A percentile compares a stretch with the other conserved stretches of the same genome.
Evolutionary conservation across 306 rosid species (phyloP).

Genomic region (Comarum palustre): DNA sequence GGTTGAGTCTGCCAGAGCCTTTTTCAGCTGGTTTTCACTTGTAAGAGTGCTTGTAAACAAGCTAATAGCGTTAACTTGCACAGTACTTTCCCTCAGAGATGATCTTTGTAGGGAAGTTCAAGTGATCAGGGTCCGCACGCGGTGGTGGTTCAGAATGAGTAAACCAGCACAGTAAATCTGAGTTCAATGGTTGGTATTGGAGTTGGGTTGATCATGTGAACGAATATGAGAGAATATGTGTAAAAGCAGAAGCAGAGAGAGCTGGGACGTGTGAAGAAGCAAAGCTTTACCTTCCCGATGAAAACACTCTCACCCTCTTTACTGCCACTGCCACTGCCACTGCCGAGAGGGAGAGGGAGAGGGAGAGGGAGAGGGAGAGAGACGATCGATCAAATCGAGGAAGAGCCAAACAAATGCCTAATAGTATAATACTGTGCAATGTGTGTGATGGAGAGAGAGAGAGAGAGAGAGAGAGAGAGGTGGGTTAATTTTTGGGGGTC

Average conservation of each 20-base stretch:
- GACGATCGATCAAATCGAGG: slow-evolving; percentile 86
- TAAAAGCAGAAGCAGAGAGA: slow-evolving; percentile 11
- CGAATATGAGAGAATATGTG: neutral
- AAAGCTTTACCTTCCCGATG: slow-evolving; percentile 93
- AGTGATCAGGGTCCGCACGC: slow-evolving; percentile 10
- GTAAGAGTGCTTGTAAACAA: neutral
- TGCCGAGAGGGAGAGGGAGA: slow-evolving; percentile 45
- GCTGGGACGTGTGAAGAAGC: slow-evolving; percentile 24
- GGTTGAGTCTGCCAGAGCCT: slow-evolving; percentile 13
- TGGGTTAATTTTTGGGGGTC: slow-evolving; percentile 24
- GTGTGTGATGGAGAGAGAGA: neutral
- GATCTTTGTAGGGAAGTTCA: neutral
- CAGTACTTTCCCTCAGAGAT: neutral
- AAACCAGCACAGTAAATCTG: neutral
- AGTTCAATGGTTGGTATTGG: slow-evolving; percentile 12
- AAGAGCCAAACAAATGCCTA: slow-evolving; percentile 24
- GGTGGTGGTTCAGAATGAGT: neutral
- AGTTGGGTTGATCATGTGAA: slow-evolving; percentile 1
- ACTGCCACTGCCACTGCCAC: slow-evolving; percentile 71
- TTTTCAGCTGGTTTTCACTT: neutral
- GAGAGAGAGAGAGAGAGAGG: neutral
- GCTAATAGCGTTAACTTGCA: neutral
- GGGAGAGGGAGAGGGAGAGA: slow-evolving; percentile 31
- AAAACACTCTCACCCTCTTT: slow-evolving; percentile 68
- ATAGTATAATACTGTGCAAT: neutral